Percentiles rank a stretch among this genome's conserved stretches.
Evolutionary conservation across 176 grass and related monocot genomes (phyloP).

Genomic region (Aegilops longissima): DNA sequence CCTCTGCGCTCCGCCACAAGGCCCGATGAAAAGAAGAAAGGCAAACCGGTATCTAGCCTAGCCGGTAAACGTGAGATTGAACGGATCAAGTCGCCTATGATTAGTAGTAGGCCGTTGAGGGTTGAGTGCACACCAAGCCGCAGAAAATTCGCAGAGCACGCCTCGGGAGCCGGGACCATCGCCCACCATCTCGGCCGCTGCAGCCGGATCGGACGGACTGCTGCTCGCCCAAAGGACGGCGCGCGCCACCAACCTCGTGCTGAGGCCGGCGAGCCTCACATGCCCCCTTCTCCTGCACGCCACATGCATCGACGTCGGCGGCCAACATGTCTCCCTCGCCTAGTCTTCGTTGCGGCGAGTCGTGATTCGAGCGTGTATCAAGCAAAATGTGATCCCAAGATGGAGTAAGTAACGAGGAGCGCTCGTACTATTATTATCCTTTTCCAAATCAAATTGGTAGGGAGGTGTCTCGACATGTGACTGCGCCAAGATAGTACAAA

Average conservation of each 20-base stretch:
- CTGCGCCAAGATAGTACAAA: not conserved
- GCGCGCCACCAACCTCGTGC: constrained; percentile 20
- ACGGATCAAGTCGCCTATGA: not conserved
- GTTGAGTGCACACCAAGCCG: not conserved
- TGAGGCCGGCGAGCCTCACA: not conserved
- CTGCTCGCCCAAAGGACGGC: not conserved
- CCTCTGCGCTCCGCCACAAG: no score
- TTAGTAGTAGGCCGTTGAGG: not conserved
- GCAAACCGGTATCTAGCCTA: not conserved
- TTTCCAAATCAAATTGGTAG: not conserved
- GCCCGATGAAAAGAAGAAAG: not conserved
- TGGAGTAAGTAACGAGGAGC: not conserved
- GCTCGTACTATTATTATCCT: no score
- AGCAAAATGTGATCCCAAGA: not conserved
- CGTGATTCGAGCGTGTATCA: not conserved
- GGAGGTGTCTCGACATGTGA: not conserved
- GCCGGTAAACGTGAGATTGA: not conserved
- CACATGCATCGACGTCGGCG: not conserved
- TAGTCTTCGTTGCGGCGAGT: not conserved
- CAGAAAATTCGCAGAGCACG: not conserved
- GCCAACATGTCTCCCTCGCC: not conserved
- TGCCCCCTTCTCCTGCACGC: not conserved
- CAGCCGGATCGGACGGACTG: no score
- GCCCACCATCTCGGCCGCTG: not conserved
- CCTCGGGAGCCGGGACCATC: not conserved